phyloP scores from a whole-genome alignment of 2,329 filamentous ascomycete genomes.

The Ascochyta viciae-villosae region DNA sequence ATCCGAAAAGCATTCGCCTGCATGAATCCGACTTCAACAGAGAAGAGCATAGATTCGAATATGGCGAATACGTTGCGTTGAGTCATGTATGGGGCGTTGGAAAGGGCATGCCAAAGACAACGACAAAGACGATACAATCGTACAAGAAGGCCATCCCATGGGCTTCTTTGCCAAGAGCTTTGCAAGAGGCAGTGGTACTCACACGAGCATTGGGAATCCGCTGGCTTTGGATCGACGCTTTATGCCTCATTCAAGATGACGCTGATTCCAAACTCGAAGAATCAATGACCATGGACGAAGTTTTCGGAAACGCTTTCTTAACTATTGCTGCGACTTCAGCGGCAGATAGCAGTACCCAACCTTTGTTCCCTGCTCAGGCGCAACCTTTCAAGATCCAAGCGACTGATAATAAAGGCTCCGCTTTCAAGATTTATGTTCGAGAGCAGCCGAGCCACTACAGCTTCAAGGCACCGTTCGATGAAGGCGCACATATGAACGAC shows the following conservation, averaged over 20 bases:
- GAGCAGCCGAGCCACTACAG: constrained; percentile 48
- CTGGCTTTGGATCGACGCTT: constrained; percentile 47
- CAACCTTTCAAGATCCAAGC: constrained; percentile 44
- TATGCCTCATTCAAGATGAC: constrained; percentile 46
- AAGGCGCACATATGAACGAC: constrained; percentile 45
- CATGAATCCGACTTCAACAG: constrained; percentile 38
- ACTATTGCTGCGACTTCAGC: constrained; percentile 45
- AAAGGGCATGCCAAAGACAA: constrained; percentile 39
- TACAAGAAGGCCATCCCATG: constrained; percentile 40
- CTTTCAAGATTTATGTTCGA: constrained; percentile 41
- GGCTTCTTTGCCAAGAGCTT: constrained; percentile 39
- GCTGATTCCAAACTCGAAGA: constrained; percentile 34
- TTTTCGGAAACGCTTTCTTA: constrained; percentile 43
- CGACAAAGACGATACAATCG: constrained; percentile 32
- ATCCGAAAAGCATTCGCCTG: constrained; percentile 39
- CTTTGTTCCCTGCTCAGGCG: constrained; percentile 33
- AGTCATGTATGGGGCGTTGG: constrained; percentile 45
- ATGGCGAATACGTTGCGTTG: constrained; percentile 43
- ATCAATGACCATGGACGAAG: constrained; percentile 36
- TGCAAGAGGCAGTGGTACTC: constrained; percentile 47
- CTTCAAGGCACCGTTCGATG: constrained; percentile 46
- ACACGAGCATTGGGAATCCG: constrained; percentile 45
- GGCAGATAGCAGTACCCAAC: constrained; percentile 35
- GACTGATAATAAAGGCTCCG: constrained; percentile 42
- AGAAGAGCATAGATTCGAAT: constrained; percentile 37